phyloP scores from a whole-genome alignment of 2,329 filamentous ascomycete genomes.

The Fusarium zealandicum region DNA sequence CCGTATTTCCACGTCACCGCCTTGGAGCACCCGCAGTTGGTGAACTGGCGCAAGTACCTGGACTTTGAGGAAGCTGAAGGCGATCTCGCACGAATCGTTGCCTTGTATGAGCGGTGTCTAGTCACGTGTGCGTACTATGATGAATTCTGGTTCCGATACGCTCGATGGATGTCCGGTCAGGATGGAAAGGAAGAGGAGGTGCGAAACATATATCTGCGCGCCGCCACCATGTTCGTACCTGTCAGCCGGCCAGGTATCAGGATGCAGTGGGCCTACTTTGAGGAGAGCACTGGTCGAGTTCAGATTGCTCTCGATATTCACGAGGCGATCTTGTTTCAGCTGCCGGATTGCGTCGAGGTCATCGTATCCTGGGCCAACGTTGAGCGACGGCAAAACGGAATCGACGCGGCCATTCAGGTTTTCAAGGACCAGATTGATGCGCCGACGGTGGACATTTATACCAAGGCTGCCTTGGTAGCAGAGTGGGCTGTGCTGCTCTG shows the following conservation, averaged over 20 bases:
- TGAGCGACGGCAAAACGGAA: slow-evolving; percentile 80
- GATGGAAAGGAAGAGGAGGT: slow-evolving; percentile 85
- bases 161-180: slow-evolving; percentile 88
- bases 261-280: slow-evolving; percentile 92
- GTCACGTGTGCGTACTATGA: slow-evolving; percentile 95
- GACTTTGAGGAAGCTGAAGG: slow-evolving; percentile 93
- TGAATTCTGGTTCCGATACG: slow-evolving; percentile 98
- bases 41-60: slow-evolving; percentile 94
- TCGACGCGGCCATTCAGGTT: slow-evolving; percentile 84
- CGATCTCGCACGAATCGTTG: slow-evolving; percentile 75
- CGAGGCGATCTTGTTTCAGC: slow-evolving; percentile 74
- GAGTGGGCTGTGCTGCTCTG: slow-evolving; percentile 89
- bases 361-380: slow-evolving; percentile 89
- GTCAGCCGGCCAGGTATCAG: slow-evolving; percentile 84
- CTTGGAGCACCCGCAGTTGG: slow-evolving; percentile 82
- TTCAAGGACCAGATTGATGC: slow-evolving; percentile 83
- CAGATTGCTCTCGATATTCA: slow-evolving; percentile 87
- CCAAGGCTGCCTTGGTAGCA: slow-evolving; percentile 85
- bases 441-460: slow-evolving; percentile 73
- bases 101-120: slow-evolving; percentile 92
- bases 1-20: slow-evolving; percentile 97
- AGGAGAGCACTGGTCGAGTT: slow-evolving; percentile 80
- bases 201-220: slow-evolving; percentile 89
- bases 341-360: slow-evolving; percentile 86
- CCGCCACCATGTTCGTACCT: slow-evolving; percentile 83